Evolutionary conservation across 2,329 filamentous ascomycete genomes (phyloP).

Genomic region (Atkinsonella hypoxylon): DNA sequence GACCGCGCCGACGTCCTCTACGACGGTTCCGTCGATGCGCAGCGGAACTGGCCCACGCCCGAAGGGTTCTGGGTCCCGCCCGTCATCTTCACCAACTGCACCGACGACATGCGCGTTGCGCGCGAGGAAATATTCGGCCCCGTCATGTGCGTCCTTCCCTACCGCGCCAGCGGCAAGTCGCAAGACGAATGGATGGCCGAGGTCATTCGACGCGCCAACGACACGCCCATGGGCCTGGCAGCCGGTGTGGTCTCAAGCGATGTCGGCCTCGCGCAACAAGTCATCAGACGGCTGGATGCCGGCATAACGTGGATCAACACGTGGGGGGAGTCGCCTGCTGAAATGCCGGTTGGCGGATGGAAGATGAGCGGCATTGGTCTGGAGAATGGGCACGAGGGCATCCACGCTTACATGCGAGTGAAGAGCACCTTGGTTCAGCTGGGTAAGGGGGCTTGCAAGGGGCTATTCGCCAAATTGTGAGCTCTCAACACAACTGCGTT

Average conservation of each 20-base stretch:
- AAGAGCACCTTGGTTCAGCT: constrained; percentile 85
- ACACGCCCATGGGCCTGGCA: constrained; percentile 66
- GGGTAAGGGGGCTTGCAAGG: constrained; percentile 48
- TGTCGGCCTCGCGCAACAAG: constrained; percentile 58
- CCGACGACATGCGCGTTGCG: constrained; percentile 67
- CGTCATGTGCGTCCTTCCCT: constrained; percentile 70
- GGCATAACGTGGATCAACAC: constrained; percentile 91
- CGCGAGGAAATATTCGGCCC: constrained; percentile 83
- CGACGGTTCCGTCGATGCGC: constrained; percentile 53
- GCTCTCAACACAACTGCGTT: too few relatives aligned
- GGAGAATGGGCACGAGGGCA: constrained; percentile 70
- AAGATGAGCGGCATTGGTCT: constrained; percentile 81
- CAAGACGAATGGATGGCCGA: constrained; percentile 43
- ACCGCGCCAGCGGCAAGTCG: constrained; percentile 35
- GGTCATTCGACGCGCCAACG: constrained; percentile 60
- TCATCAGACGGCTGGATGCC: constrained; percentile 60
- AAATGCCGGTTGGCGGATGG: constrained; percentile 90
- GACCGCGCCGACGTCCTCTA: constrained; percentile 65
- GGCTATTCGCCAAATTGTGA: constrained; percentile 60
- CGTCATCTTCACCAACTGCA: constrained; percentile 79
- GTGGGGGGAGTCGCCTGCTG: constrained; percentile 83
- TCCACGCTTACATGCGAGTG: constrained; percentile 74
- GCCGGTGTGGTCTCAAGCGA: constrained; percentile 75
- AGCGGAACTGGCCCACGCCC: constrained; percentile 32
- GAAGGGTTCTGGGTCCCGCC: constrained; percentile 76